These are phyloP conservation scores for Myxozyma lipomycoides DNA, from an alignment of 805 yeast species.

Conservation along the genomic window DNA sequence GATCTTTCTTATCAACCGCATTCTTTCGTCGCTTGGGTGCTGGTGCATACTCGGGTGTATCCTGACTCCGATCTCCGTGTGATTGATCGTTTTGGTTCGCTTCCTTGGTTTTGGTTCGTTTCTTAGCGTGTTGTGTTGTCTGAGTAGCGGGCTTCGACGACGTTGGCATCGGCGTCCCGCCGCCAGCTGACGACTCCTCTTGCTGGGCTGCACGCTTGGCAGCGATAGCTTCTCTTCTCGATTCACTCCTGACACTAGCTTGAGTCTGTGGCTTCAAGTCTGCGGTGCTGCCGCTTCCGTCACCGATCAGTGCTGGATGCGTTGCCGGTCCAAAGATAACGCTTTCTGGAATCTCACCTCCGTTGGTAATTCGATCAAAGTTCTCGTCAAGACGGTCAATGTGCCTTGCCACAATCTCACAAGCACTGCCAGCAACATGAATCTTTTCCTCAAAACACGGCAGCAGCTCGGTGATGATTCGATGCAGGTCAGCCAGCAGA, in stretches of 20 bases:
- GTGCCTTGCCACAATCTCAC: conserved; percentile 68
- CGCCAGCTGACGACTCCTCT: conserved; percentile 25
- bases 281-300: conserved; percentile 29
- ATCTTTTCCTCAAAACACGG: conserved; percentile 95
- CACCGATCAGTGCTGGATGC: conserved; percentile 80
- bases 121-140: conserved; percentile 11
- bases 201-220: conserved; percentile 64
- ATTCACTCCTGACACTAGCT: conserved; percentile 75
- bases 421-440: conserved; percentile 92
- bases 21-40: conserved; percentile 28
- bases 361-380: conserved; percentile 64
- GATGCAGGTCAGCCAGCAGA: conserved; percentile 40
- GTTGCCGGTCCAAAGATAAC: conserved; percentile 73
- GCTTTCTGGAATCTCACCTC: conserved; percentile 75
- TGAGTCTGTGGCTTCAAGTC: conserved; percentile 57
- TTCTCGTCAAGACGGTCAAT: conserved; percentile 73
- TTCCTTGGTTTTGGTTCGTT: conserved; percentile 22
- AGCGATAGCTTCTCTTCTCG: conserved; percentile 87
- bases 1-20: conserved; percentile 23
- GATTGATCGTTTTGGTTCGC: conserved; percentile 11
- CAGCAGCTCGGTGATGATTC: conserved; percentile 59
- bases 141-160: neutral
- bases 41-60: conserved; percentile 11
- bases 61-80: conserved; percentile 4
- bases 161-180: neutral